Conservation (phyloP, 164 flowering plant species). For the Vitis amurensis region DNA sequence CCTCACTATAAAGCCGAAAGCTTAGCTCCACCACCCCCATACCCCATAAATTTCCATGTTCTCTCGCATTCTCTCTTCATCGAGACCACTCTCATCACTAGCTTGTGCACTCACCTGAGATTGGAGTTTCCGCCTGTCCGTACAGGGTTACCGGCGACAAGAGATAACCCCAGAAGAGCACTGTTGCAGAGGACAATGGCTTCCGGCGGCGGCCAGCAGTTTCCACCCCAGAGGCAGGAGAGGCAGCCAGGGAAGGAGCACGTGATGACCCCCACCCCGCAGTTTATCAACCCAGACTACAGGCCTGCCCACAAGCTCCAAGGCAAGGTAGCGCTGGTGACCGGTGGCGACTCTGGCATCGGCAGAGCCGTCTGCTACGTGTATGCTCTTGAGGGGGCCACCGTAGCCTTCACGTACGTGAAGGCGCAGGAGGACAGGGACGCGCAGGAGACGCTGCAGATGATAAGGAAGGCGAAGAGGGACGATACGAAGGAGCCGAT, state of each 20-base stretch:
- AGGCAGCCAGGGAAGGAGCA: constrained; percentile 60
- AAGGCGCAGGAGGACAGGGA: constrained; percentile 73
- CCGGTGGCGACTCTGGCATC: constrained; percentile 83
- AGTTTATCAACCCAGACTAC: constrained; percentile 31
- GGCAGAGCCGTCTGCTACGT: constrained; percentile 67
- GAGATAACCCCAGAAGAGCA: not conserved
- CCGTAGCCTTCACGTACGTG: constrained; percentile 81
- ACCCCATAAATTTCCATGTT: too few species aligned
- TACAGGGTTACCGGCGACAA: too few species aligned
- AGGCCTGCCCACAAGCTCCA: constrained; percentile 53
- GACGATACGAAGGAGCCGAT: constrained; percentile 57
- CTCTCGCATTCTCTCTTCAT: too few species aligned
- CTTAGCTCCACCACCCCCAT: too few species aligned
- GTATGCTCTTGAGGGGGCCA: constrained; percentile 73
- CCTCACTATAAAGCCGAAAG: too few species aligned
- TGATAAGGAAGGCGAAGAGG: constrained; percentile 39
- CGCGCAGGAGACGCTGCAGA: constrained; percentile 54
- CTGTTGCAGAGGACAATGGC: constrained; percentile 2
- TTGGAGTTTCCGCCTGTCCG: too few species aligned
- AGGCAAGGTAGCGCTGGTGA: constrained; percentile 77
- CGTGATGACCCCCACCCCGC: constrained; percentile 52
- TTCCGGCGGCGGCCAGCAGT: constrained; percentile 18
- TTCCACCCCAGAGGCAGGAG: constrained; percentile 59
- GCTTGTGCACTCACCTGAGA: not conserved
- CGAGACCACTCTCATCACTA: too few species aligned